Evolutionary conservation across 2,329 filamentous ascomycete species (phyloP).

Genomic region (Rhinocladiella mackenziei): DNA sequence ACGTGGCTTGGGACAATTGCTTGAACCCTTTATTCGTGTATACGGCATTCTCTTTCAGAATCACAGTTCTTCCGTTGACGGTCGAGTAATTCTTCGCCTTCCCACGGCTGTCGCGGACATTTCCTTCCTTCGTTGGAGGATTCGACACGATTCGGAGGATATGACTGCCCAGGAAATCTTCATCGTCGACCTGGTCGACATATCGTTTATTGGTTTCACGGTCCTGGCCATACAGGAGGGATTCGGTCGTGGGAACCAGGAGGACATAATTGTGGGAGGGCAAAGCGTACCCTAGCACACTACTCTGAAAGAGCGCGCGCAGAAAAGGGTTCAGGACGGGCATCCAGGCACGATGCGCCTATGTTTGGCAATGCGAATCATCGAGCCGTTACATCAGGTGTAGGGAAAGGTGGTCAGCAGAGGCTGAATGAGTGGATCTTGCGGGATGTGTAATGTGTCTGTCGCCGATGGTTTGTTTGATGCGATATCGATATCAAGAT

Average conservation of each 20-base stretch:
- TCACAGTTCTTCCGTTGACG: constrained; percentile 84
- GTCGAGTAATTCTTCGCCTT: constrained; percentile 95
- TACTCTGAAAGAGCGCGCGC: constrained; percentile 97
- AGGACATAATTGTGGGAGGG: constrained; percentile 89
- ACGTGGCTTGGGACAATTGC: constrained; percentile 78
- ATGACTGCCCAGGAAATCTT: constrained; percentile 96
- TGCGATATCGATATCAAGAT: background rate
- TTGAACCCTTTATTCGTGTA: constrained; percentile 99
- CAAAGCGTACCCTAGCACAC: constrained; percentile 83
- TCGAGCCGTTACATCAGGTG: constrained; percentile 21
- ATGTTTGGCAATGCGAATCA: constrained; percentile 16
- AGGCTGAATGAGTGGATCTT: constrained; percentile 1
- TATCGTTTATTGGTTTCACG: constrained; percentile 74
- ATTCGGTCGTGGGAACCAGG: constrained; percentile 88
- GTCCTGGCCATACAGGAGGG: constrained; percentile 82
- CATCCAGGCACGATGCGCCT: constrained; percentile 60
- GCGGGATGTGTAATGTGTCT: background rate
- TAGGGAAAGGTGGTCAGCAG: constrained; percentile 2
- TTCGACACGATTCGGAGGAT: constrained; percentile 74
- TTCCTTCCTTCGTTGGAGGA: constrained; percentile 54
- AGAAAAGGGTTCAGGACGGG: constrained; percentile 98
- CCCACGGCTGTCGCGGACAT: constrained; percentile 77
- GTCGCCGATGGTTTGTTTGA: background rate
- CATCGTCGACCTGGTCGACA: constrained; percentile 76
- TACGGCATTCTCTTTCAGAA: constrained; percentile 87